Base-by-base conservation (phyloP, 2,329 filamentous ascomycete species). In the Pseudopithomyces maydicus region DNA sequence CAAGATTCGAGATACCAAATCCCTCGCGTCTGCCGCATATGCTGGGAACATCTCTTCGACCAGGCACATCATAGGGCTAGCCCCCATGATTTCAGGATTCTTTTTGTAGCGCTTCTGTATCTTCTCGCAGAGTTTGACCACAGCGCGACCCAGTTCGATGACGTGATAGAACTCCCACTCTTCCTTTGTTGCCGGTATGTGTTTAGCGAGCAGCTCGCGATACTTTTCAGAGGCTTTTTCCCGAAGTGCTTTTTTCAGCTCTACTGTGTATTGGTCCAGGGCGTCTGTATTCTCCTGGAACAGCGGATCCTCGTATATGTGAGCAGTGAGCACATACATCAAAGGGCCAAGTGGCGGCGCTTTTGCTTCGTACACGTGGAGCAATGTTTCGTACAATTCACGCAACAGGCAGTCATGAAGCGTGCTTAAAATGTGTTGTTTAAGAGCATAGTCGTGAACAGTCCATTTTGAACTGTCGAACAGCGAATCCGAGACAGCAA, bases 101-200 rank as follows among this genome's bases (percentile, higher is more conserved):
- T 90, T 94, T 67, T 87, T 87, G 77, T 97, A 99, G 47, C 94
- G 87, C 78, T 98, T 98, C 74, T 92, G 89, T 50, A 97, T 96
- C 72, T 89, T 91, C 68, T 96, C 89, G 61, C 90, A 91, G 32
- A 97, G 82, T 64, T 91, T 92, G 47, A 92, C 88, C 5, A 98
- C 91, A 0, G 88, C 87, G 72, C 95, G 91, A 15, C 93, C 92
- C 22, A 99, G 85, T 70, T 93, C 87, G 57, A 97, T 92, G 55
- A 98, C 89, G 74, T 98, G 91, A 61, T 85, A 90, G 73, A 96
- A 94, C 65, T 97, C 87, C 93, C 95, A 97, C 48, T 91, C 84
- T 62, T 92, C 87, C 65, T 91, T 88, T 54, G 89, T 85, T 33
- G 90, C 84, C 1, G 93, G 92, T 1, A 99, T 88, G 68, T 93